A percentile compares a stretch with the other conserved stretches of the same genome.
Evolutionary conservation across 2,329 filamentous ascomycete genomes (phyloP).

Genomic region (Grosmannia serpens): DNA sequence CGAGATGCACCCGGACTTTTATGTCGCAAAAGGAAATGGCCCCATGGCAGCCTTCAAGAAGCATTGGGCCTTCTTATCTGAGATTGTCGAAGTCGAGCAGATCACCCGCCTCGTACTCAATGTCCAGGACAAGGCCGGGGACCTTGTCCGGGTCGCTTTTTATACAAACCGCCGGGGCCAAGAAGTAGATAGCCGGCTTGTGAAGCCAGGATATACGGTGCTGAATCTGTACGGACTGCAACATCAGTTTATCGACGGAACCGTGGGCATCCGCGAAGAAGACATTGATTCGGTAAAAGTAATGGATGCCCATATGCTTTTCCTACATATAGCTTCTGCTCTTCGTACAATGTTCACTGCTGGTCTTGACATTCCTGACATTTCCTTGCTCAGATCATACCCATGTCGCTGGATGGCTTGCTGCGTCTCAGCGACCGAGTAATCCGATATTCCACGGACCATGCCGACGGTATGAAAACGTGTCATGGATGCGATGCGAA

Average conservation of each 20-base stretch:
- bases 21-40: too few species aligned
- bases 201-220: not conserved
- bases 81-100: not conserved
- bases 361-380: not conserved
- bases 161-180: not conserved
- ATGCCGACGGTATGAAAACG: not conserved
- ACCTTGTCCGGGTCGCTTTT: not conserved
- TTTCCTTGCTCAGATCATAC: not conserved
- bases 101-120: not conserved
- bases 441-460: not conserved
- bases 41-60: not conserved
- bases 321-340: not conserved
- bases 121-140: not conserved
- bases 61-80: constrained; percentile 1
- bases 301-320: not conserved
- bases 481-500: constrained; percentile 1
- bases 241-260: not conserved
- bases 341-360: not conserved
- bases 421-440: not conserved
- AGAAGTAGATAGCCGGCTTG: not conserved
- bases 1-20: not conserved
- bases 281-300: not conserved
- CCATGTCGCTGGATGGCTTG: not conserved
- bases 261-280: not conserved
- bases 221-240: not conserved